phyloP scores from a whole-genome alignment of 176 grass and related monocot genomes.

The Stipa capillata region DNA sequence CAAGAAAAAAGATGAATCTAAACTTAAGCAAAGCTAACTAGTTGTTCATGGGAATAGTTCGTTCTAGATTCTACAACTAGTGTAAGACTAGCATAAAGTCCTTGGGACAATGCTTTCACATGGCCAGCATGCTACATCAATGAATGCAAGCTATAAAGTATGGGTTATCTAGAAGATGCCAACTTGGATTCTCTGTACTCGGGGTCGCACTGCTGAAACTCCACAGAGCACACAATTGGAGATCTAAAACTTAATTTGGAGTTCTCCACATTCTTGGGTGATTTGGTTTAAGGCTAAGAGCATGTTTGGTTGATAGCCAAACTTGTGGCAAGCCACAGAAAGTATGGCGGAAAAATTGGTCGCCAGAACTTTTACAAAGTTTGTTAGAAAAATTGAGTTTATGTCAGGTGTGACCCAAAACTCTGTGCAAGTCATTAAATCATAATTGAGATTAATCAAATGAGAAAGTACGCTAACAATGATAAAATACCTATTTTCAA shows the following conservation, averaged over 20 bases:
- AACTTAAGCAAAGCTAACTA: neutral
- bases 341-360: too few relatives aligned
- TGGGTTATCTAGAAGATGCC: conserved; percentile 14
- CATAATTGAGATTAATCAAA: too few relatives aligned
- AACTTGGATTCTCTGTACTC: neutral
- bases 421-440: too few relatives aligned
- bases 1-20: neutral
- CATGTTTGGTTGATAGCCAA: too few relatives aligned
- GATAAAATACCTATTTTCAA: too few relatives aligned
- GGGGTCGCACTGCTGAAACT: neutral
- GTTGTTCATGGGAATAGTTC: neutral
- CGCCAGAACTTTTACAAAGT: too few relatives aligned
- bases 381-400: too few relatives aligned
- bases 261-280: neutral
- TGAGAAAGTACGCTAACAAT: too few relatives aligned
- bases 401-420: too few relatives aligned
- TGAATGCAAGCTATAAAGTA: conserved; percentile 6
- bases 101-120: conserved; percentile 13
- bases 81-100: neutral
- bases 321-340: too few relatives aligned
- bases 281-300: too few relatives aligned
- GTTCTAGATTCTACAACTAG: neutral
- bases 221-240: neutral
- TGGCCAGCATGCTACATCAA: conserved; percentile 2
- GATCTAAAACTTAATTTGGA: neutral